Evolutionary conservation across 2,329 filamentous ascomycete species (phyloP).

Genomic region (Diaporthe ampelina): DNA sequence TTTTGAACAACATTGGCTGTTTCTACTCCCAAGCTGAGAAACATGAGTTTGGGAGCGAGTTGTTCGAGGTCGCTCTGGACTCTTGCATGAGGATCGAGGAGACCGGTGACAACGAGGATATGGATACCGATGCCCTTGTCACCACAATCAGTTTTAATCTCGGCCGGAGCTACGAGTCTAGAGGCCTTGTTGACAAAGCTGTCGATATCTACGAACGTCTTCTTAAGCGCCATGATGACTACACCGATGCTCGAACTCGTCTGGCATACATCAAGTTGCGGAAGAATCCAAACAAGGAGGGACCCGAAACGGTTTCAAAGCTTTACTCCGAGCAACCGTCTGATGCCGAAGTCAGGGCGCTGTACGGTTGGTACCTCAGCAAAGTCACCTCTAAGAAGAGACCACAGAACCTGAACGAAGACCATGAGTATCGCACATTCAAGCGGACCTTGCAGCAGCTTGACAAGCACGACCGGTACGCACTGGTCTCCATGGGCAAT

Average conservation of each 20-base stretch:
- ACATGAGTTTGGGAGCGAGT: slow-evolving; percentile 81
- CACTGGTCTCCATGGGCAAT: slow-evolving; percentile 97
- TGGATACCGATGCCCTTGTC: slow-evolving; percentile 91
- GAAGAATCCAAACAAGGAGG: slow-evolving; percentile 85
- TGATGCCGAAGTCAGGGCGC: slow-evolving; percentile 90
- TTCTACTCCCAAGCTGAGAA: slow-evolving; percentile 93
- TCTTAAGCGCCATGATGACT: slow-evolving; percentile 87
- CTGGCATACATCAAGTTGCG: slow-evolving; percentile 91
- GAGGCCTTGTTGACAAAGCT: slow-evolving; percentile 84
- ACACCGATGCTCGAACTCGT: slow-evolving; percentile 90
- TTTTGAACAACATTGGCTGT: slow-evolving; percentile 97
- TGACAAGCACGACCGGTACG: slow-evolving; percentile 98
- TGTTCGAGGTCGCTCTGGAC: slow-evolving; percentile 92
- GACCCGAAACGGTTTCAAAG: slow-evolving; percentile 86
- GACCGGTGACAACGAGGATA: slow-evolving; percentile 77
- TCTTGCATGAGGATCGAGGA: slow-evolving; percentile 87
- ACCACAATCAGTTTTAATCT: slow-evolving; percentile 98
- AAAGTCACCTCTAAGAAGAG: slow-evolving; percentile 85
- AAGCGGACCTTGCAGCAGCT: slow-evolving; percentile 95
- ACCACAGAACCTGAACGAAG: slow-evolving; percentile 84
- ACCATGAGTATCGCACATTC: slow-evolving; percentile 92
- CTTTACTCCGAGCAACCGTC: slow-evolving; percentile 86
- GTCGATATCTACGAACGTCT: slow-evolving; percentile 90
- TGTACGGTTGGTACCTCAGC: slow-evolving; percentile 97
- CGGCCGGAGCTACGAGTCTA: slow-evolving; percentile 91